A percentile compares a stretch with the other conserved stretches of the same genome.
phyloP scores from a whole-genome alignment of 768 basidiomycete genomes.

The Sarcomyxa edulis region DNA sequence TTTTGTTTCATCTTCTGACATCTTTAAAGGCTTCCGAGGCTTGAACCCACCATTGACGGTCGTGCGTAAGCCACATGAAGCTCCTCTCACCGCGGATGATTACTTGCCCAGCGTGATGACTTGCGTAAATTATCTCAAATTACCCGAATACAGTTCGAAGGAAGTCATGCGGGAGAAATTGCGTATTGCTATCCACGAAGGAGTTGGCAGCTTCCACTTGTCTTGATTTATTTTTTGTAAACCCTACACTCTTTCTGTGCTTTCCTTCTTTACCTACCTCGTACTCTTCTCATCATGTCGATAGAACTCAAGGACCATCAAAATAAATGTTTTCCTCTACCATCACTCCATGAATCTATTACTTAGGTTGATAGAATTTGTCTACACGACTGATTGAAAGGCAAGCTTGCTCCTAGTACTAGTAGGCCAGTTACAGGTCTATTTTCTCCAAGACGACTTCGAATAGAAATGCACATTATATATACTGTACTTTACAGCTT shows the following conservation, averaged over 20 bases:
- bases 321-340: no score
- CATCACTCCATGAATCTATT: no score
- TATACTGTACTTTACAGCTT: no score
- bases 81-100: constrained; percentile 86
- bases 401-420: no score
- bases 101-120: constrained; percentile 99
- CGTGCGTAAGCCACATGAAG: constrained; percentile 94
- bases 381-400: no score
- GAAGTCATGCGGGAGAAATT: constrained; percentile 82
- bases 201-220: constrained; percentile 95
- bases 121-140: constrained; percentile 93
- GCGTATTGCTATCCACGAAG: constrained; percentile 83
- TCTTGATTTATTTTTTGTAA: constrained; percentile 54
- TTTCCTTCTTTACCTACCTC: constrained; percentile 2
- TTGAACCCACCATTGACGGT: constrained; percentile 93
- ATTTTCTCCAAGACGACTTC: no score
- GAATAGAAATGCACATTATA: no score
- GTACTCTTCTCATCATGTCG: no score
- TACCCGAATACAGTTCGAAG: constrained; percentile 92
- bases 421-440: no score
- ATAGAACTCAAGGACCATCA: no score
- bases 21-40: constrained; percentile 77
- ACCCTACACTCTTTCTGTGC: neutral
- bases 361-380: no score
- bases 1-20: neutral